phyloP scores from a whole-genome alignment of 345 rosid genomes.

The Citrus glauca region DNA sequence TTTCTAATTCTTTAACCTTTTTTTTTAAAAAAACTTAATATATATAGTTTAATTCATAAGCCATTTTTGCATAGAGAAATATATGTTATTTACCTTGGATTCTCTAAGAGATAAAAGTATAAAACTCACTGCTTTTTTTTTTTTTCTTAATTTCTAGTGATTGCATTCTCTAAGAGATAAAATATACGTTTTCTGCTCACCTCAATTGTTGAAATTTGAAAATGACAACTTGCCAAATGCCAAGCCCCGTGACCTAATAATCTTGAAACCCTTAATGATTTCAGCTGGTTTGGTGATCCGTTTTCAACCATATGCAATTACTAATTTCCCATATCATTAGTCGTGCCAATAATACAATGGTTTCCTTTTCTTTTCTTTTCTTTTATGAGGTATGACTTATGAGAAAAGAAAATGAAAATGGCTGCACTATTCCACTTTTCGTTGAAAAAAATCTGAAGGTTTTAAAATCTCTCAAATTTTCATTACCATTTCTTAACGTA shows the following conservation, averaged over 20 bases:
- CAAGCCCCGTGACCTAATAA: background rate
- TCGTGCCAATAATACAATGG: no score
- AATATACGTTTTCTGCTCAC: background rate
- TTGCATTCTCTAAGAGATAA: no score
- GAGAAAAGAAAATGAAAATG: background rate
- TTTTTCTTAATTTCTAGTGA: background rate
- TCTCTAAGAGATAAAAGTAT: background rate
- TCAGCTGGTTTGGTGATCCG: conserved; percentile 11
- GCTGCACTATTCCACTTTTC: no score
- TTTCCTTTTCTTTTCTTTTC: background rate
- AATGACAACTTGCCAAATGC: background rate
- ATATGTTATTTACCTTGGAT: background rate
- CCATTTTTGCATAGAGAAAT: background rate
- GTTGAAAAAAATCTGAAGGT: no score
- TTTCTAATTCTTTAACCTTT: background rate
- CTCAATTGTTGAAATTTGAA: background rate
- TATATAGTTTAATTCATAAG: background rate
- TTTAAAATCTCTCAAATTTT: no score
- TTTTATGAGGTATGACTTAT: background rate
- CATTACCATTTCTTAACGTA: no score
- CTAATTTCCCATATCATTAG: no score
- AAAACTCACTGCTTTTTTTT: background rate
- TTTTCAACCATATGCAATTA: conserved; percentile 1
- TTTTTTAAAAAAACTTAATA: no score
- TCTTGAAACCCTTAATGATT: background rate